Evolutionary conservation across 2,329 filamentous ascomycete genomes (phyloP).

Genomic region (Diatrype stigma): DNA sequence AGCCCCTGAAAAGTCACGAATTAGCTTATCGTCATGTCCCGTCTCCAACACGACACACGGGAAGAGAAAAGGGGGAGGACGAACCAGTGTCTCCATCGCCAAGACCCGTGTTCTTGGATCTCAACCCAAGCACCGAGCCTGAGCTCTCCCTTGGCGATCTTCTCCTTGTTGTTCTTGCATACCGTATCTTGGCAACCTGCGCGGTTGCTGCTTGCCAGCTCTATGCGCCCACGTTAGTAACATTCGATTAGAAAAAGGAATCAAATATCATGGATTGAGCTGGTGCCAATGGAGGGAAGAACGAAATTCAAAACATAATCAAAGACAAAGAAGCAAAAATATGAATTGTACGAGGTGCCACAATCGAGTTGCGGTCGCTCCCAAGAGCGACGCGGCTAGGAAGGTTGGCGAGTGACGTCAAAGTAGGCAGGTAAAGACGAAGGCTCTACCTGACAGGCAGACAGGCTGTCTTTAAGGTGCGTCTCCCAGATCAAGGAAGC

Average conservation of each 20-base stretch:
- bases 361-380: too few relatives aligned
- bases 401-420: background rate
- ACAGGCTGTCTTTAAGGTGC: too few relatives aligned
- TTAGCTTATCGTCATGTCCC: constrained; percentile 5
- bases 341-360: background rate
- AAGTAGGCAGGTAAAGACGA: too few relatives aligned
- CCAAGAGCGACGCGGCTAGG: too few relatives aligned
- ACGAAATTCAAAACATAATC: too few relatives aligned
- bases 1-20: constrained; percentile 68
- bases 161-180: constrained; percentile 66
- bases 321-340: too few relatives aligned
- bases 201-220: constrained; percentile 65
- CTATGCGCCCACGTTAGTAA: constrained; percentile 40
- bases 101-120: constrained; percentile 57
- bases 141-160: constrained; percentile 75
- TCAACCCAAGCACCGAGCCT: constrained; percentile 72
- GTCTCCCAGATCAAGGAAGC: too few relatives aligned
- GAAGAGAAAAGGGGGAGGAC: constrained; percentile 18
- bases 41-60: constrained; percentile 1
- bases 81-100: constrained; percentile 85
- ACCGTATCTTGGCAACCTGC: constrained; percentile 68
- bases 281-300: too few relatives aligned
- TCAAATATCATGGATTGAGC: too few relatives aligned
- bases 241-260: too few relatives aligned
- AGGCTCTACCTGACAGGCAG: too few relatives aligned